Evolutionary conservation across 139 green algal species (phyloP).

Genomic region (Tetratostichococcus sp.): DNA sequence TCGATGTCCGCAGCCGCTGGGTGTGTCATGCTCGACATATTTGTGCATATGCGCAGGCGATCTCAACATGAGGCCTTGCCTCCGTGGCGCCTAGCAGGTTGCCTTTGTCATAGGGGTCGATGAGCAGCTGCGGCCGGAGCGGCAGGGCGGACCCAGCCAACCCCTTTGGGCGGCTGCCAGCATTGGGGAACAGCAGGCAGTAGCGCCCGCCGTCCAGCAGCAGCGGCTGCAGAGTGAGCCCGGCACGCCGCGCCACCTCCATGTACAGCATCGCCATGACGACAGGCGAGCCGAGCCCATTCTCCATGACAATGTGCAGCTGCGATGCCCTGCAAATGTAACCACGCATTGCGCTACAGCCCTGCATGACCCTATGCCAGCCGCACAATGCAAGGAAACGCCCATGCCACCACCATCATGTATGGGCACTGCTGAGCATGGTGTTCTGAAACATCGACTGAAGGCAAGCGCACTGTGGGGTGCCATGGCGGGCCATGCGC

Average conservation of each 20-base stretch:
- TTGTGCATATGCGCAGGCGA: no score
- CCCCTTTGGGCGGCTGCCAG: not conserved
- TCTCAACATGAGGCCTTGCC: constrained; percentile 15
- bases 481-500: constrained; percentile 49
- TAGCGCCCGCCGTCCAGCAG: constrained; percentile 26
- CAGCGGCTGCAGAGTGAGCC: constrained; percentile 31
- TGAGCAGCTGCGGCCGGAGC: constrained; percentile 34
- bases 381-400: no score
- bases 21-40: no score
- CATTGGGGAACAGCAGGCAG: constrained; percentile 40
- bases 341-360: no score
- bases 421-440: no score
- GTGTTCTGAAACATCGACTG: not conserved
- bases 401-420: no score
- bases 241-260: constrained; percentile 49
- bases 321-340: constrained; percentile 36
- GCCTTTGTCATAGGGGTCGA: constrained; percentile 58
- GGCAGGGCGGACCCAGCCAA: not conserved
- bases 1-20: no score
- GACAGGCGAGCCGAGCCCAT: constrained; percentile 36
- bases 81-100: constrained; percentile 42
- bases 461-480: constrained; percentile 16
- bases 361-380: no score
- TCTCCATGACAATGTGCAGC: constrained; percentile 48
- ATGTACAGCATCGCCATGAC: constrained; percentile 59